Conservation (phyloP, 768 basidiomycete genomes). For the Termitomyces sp. region DNA sequence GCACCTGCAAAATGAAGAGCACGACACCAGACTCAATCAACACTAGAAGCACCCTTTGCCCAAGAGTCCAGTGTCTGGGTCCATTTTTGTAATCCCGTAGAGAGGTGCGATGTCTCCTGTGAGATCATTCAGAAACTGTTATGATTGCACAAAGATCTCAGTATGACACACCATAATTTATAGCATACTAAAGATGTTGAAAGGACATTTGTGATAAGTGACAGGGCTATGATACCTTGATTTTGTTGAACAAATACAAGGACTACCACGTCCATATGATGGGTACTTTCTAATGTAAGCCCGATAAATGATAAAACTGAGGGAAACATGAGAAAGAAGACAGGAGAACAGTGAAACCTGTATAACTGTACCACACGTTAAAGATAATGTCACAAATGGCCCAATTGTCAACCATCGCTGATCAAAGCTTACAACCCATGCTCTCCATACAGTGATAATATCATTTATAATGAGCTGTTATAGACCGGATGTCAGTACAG, state of each 20-base stretch:
- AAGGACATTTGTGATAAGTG: neutral
- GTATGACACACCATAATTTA: neutral
- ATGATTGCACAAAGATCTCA: neutral
- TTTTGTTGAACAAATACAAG: too few species aligned
- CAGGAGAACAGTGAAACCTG: too few species aligned
- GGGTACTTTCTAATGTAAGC: neutral
- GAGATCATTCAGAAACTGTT: neutral
- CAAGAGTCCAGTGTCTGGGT: neutral
- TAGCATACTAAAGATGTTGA: neutral
- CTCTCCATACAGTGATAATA: neutral
- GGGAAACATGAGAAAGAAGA: neutral
- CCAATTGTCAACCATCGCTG: neutral
- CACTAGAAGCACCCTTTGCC: neutral
- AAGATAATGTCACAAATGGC: neutral
- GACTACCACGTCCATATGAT: neutral
- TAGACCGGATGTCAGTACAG: neutral
- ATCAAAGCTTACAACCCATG: neutral
- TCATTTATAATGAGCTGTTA: neutral
- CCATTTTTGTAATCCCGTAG: neutral
- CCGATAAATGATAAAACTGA: neutral
- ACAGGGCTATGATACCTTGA: too few species aligned
- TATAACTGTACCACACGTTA: neutral
- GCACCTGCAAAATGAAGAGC: neutral
- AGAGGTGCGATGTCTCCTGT: neutral
- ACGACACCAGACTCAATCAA: neutral